Evolutionary conservation across 1,139 yeast species (phyloP), one percentile per base, ranked within the genome.

Genomic region (Entelexis paramagnoliae): DNA sequence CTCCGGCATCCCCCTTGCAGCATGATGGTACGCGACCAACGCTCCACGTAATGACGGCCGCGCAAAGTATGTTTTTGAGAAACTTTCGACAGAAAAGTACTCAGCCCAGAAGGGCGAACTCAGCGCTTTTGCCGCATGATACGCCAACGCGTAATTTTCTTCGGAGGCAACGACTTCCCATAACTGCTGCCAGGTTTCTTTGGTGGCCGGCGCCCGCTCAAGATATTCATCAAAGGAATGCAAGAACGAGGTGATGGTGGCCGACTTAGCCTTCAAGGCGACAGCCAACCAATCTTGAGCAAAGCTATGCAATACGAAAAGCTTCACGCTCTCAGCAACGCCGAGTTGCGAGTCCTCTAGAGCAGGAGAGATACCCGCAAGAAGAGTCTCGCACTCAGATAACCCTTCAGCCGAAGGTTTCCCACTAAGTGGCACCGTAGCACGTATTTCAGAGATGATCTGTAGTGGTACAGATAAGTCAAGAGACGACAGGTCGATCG

Each of bases 111-210:
- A 14, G 5, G 36, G 38, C n/a, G 29, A 30, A 22, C 40, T 32
- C 7, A 50, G 9, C 2, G 51, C 50, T 8, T 38, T 30, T 2
- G 55, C 51, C 3, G 53, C 53, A 36, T 53, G 53, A 19, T 39
- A 53, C 7, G 55, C 55, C 1, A 47, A 6, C 1, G 36, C 35
- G n/a, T 40, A 35, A 14, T 43, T 44, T 14, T 7, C 10, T 11
- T 22, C 24, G 6, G 44, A 32, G 2, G 5, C 47, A 13, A 17
- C 7, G 9, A 33, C 24, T 3, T 28, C 22, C 55, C 55, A 52
- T 24, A 50, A 36, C 17, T 39, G n/a, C 4, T 43, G 40, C 34
- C 47, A 44, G 1, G 32, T 36, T 14, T 30, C 30, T 7, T 41
- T 19, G 3, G 6, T 9, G 10, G 24, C 22, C 17, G 26, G n/a